Percentiles rank a stretch among this genome's conserved stretches.
Conservation (phyloP, 192 early-diverging fungal species). For the Pilobolus umbonatus region DNA sequence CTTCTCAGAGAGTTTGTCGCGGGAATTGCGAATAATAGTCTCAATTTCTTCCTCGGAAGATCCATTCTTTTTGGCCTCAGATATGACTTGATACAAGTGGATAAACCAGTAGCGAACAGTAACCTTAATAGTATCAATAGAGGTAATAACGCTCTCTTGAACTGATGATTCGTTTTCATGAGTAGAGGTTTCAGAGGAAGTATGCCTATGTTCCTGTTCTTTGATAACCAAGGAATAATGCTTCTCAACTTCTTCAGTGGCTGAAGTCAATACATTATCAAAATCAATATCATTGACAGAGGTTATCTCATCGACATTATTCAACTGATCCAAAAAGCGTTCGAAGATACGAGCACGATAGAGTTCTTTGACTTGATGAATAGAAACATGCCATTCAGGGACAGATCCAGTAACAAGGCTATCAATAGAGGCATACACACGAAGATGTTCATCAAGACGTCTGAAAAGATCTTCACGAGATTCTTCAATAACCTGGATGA, state of each 20-base stretch:
- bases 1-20: background rate
- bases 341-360: conserved; percentile 24
- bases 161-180: background rate
- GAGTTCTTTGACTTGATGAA: conserved; percentile 22
- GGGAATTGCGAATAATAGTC: background rate
- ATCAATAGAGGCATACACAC: conserved; percentile 11
- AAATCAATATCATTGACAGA: background rate
- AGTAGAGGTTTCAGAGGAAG: background rate
- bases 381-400: conserved; percentile 17
- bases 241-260: conserved; percentile 11
- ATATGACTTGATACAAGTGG: conserved; percentile 3
- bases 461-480: conserved; percentile 18
- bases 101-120: conserved; percentile 25
- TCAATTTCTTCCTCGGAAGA: conserved; percentile 20
- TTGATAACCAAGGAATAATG: conserved; percentile 6
- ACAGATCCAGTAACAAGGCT: conserved; percentile 8
- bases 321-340: conserved; percentile 3
- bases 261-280: background rate
- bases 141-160: conserved; percentile 12
- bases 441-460: conserved; percentile 13
- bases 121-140: conserved; percentile 19
- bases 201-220: background rate
- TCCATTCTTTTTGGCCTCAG: conserved; percentile 13
- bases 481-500: conserved; percentile 5
- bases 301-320: background rate